These are phyloP conservation scores for Stellera chamaejasme DNA, from an alignment of 345 rosid species.

Conservation along the genomic window DNA sequence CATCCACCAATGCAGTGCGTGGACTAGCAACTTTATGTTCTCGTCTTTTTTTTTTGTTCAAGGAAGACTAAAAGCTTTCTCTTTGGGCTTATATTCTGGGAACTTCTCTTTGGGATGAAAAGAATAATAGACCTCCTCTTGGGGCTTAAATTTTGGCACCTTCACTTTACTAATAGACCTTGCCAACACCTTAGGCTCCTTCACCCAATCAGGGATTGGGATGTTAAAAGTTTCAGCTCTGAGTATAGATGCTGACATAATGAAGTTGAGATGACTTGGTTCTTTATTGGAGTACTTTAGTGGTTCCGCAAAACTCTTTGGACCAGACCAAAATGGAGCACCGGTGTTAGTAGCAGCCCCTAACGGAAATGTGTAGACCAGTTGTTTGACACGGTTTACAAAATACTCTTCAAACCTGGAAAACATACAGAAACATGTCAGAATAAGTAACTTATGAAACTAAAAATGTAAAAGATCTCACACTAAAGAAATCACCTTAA, in stretches of 20 bases:
- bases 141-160: conserved; percentile 80
- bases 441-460: conserved; percentile 2
- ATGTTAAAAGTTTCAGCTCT: conserved; percentile 94
- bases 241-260: conserved; percentile 69
- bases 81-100: conserved; percentile 79
- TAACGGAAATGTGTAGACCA: conserved; percentile 83
- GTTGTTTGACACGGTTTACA: conserved; percentile 72
- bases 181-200: conserved; percentile 44
- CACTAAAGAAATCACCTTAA: conserved; percentile 38
- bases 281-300: conserved; percentile 66
- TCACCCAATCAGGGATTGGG: conserved; percentile 75
- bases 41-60: too few species aligned
- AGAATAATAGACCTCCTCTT: too few species aligned
- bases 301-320: conserved; percentile 87
- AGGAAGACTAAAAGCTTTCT: conserved; percentile 37
- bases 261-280: conserved; percentile 56
- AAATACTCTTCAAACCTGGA: conserved; percentile 95
- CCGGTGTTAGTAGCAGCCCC: conserved; percentile 89
- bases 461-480: neutral
- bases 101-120: conserved; percentile 28
- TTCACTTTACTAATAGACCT: conserved; percentile 69
- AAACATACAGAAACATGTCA: conserved; percentile 14
- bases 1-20: conserved; percentile 74
- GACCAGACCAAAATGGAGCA: conserved; percentile 98
- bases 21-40: conserved; percentile 26